A percentile compares a stretch with the other conserved stretches of the same genome.
Evolutionary conservation across 352 stramenopile genomes (phyloP).

Genomic region (Plasmopara muralis): DNA sequence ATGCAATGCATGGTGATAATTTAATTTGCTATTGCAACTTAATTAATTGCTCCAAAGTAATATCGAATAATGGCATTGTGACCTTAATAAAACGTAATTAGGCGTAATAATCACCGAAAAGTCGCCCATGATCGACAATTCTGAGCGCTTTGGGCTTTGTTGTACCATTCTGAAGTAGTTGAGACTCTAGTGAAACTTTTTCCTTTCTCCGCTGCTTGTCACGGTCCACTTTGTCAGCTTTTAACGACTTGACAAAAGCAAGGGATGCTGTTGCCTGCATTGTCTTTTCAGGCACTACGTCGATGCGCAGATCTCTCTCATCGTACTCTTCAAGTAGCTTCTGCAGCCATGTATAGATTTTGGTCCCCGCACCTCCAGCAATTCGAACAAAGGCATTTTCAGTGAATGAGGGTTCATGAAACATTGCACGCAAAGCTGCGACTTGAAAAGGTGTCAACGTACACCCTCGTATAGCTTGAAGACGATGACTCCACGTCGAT

Average conservation of each 20-base stretch:
- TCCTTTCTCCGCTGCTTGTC: too few species aligned
- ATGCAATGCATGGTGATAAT: too few species aligned
- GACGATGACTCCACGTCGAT: constrained; percentile 33
- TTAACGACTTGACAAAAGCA: too few species aligned
- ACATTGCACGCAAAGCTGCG: constrained; percentile 45
- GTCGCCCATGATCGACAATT: constrained; percentile 42
- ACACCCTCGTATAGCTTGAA: constrained; percentile 32
- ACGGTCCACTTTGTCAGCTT: too few species aligned
- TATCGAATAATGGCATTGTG: too few species aligned
- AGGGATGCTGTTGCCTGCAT: too few species aligned
- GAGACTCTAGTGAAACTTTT: constrained; percentile 12
- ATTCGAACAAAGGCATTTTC: constrained; percentile 48
- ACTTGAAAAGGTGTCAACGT: constrained; percentile 40
- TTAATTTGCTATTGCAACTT: too few species aligned
- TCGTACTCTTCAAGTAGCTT: constrained; percentile 53
- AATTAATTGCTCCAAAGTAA: too few species aligned
- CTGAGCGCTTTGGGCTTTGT: constrained; percentile 21
- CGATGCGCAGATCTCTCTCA: constrained; percentile 30
- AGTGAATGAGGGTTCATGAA: constrained; percentile 52
- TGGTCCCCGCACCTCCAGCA: constrained; percentile 40
- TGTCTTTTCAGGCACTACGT: too few species aligned
- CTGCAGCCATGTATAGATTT: constrained; percentile 59
- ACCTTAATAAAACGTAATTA: too few species aligned
- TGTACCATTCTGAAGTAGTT: constrained; percentile 3
- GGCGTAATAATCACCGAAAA: constrained; percentile 20